phyloP scores from a whole-genome alignment of 2,329 filamentous ascomycete species.

The Aspergillus arachidicola region DNA sequence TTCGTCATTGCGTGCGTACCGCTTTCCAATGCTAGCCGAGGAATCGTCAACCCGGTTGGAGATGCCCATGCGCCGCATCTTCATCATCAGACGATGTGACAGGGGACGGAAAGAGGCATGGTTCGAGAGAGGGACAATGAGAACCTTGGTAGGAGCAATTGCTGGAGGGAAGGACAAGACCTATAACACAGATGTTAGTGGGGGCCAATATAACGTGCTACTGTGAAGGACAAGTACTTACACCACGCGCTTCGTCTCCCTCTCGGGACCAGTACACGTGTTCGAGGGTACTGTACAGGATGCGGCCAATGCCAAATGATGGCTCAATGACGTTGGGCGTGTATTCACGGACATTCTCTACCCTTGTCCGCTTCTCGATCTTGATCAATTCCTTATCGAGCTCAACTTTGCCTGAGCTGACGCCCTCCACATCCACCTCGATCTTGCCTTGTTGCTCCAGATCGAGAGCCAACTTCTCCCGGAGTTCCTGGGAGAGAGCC shows the following conservation, averaged over 20 bases:
- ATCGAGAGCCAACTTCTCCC: conserved; percentile 75
- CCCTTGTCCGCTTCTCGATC: conserved; percentile 80
- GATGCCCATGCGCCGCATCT: conserved; percentile 74
- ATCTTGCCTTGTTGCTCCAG: conserved; percentile 75
- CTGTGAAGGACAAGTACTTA: conserved; percentile 54
- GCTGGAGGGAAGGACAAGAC: conserved; percentile 74
- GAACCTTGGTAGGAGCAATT: conserved; percentile 91
- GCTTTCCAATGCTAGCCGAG: conserved; percentile 89
- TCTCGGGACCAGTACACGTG: conserved; percentile 93
- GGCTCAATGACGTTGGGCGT: conserved; percentile 96
- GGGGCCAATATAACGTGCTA: not conserved
- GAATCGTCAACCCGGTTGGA: conserved; percentile 89
- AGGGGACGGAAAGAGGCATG: conserved; percentile 81
- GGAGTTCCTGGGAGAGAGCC: conserved; percentile 75
- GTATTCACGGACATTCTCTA: conserved; percentile 85
- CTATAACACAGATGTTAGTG: conserved; percentile 38
- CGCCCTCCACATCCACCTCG: conserved; percentile 69
- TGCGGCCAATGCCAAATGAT: conserved; percentile 94
- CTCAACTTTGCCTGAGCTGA: conserved; percentile 73
- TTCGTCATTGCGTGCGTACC: conserved; percentile 93
- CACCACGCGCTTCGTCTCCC: conserved; percentile 80
- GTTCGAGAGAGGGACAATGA: conserved; percentile 84
- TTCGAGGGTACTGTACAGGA: conserved; percentile 90
- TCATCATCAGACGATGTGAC: conserved; percentile 70
- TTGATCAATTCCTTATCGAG: conserved; percentile 76